Evolutionary conservation across 306 rosid species (phyloP), one percentile per base, ranked within the genome.

Genomic region (Cucurbita pepo): DNA sequence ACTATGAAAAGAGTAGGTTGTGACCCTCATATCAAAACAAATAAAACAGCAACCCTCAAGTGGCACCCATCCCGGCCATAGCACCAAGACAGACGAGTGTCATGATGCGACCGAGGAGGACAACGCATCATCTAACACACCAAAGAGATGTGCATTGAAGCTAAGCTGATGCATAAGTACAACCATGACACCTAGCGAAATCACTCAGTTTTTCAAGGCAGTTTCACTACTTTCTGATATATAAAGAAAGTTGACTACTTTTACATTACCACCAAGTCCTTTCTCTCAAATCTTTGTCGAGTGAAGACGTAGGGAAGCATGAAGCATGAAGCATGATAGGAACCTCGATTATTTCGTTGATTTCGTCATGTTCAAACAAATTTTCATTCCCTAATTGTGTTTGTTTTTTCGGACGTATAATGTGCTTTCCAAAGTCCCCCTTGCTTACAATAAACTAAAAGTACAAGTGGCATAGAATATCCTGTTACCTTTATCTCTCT

Each of bases 401-500:
- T 43, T 60, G 14, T 36, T 43, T 60, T 13, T 60, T 18, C 0
- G 15, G 1, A 36, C 69, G 9, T 13, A 14, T 11, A 60, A 60
- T 12, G 37, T 4, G 21, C 43, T 59, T 4, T 59, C 66, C 66
- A 59, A 36, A 59, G 44, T 30, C 44, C 44, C 44, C 44, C 18
- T 7, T 36, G 8, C 6, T 30, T 2, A 62, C 16, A 1, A 37
- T 43, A 62, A 30, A 30, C 34, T n/a, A 16, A 16, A 37, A 62
- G 8, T 62, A 8, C 9, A 62, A 37, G 10, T 40, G 1, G 18
- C 34, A 40, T 40, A 38, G 15, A 25, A 40, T 37, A 69, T 22
- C 53, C 53, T 8, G 13, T 55, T 79, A 90, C 98, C 98, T 85
- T 88, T 93, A 79, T 90, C 96, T 77, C 77, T 83, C 78, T 88